Percentiles rank a stretch among this genome's conserved stretches.
Conservation (phyloP, 83 land plant species). For the Thuja plicata region DNA sequence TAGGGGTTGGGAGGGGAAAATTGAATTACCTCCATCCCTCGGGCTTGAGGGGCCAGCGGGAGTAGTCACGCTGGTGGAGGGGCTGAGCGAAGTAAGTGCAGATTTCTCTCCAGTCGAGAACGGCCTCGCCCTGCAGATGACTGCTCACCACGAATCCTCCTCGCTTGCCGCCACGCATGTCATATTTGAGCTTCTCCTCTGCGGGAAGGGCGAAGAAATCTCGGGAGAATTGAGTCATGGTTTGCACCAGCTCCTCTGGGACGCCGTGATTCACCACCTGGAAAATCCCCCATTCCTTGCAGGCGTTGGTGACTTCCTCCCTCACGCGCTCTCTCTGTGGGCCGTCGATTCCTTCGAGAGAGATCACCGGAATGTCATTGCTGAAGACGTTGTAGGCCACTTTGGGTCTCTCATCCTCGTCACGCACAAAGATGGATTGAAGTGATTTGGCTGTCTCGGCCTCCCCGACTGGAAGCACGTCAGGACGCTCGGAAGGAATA, state of each 20-base stretch:
- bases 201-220: slow-evolving; percentile 8
- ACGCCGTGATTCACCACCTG: slow-evolving; percentile 29
- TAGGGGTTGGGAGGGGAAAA: too few species aligned
- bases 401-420: slow-evolving; percentile 14
- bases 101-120: slow-evolving; percentile 3
- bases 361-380: slow-evolving; percentile 23
- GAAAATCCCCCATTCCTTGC: slow-evolving; percentile 31
- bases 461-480: too few species aligned
- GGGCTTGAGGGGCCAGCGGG: neutral
- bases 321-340: neutral
- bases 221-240: neutral
- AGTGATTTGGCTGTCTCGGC: neutral
- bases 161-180: neutral
- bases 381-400: slow-evolving; percentile 13
- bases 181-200: slow-evolving; percentile 9
- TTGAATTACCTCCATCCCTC: neutral
- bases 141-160: slow-evolving; percentile 16
- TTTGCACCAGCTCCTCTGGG: neutral
- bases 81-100: too few species aligned
- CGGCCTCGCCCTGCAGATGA: neutral
- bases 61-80: neutral
- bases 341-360: slow-evolving; percentile 4
- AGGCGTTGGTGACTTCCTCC: slow-evolving; percentile 10
- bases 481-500: too few species aligned
- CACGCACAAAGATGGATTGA: neutral